These are phyloP conservation scores for Selaginella tamariscina DNA, from an alignment of 75 land plant genomes.

Conservation along the genomic window DNA sequence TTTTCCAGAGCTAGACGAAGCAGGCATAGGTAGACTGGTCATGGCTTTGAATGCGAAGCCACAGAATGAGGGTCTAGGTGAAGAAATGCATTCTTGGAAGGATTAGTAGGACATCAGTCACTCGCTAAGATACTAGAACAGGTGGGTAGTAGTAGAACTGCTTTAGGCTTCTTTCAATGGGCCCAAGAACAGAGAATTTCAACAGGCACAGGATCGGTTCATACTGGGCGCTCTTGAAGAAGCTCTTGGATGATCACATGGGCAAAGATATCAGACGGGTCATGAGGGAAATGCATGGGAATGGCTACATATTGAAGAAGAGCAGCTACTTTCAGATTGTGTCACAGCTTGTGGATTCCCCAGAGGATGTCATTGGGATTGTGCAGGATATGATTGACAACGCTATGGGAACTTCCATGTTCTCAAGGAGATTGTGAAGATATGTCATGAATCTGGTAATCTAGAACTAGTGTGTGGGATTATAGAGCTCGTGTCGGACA, in stretches of 20 bases:
- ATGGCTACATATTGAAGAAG: neutral
- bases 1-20: constrained; percentile 1
- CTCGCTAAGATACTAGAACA: neutral
- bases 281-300: neutral
- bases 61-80: neutral
- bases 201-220: neutral
- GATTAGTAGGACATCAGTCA: neutral
- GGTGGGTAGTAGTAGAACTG: neutral
- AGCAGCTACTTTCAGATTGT: neutral
- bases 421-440: neutral
- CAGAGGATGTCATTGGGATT: neutral
- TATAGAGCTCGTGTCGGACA: neutral
- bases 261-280: neutral
- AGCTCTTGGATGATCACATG: neutral
- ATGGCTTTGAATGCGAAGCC: neutral
- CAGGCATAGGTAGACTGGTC: neutral
- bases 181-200: neutral
- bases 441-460: neutral
- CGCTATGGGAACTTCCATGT: neutral
- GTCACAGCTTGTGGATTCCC: neutral
- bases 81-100: neutral
- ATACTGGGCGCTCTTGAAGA: neutral
- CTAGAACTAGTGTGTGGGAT: neutral
- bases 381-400: neutral
- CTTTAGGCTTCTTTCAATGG: neutral